Evolutionary conservation across 495 filamentous ascomycete genomes (phyloP), one percentile per base, ranked within the genome.

Genomic region (Penicillium antarcticum): DNA sequence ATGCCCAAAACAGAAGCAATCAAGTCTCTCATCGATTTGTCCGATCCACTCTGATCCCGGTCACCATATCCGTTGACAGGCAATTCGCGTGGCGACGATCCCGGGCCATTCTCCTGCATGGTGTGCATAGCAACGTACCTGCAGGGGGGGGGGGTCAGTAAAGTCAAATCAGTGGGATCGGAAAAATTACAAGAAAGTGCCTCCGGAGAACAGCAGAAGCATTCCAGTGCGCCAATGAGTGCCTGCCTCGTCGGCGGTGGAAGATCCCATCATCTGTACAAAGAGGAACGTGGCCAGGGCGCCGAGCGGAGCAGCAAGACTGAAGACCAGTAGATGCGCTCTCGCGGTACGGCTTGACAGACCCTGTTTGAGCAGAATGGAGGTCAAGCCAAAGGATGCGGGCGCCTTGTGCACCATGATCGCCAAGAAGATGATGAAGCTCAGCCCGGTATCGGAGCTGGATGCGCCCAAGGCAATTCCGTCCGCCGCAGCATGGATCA

Each of bases 41-140:
- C 69, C 12, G 67, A 65, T 52, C 68, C 73, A 34, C 56, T 34
- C 34, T 57, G 51, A 14, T 80, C 77, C 7, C 77, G 60, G 45
- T 91, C 87, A 11, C 78, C 64, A 60, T 87, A 91, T 19, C 88
- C 88, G 62, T 89, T 91, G 21, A 66, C 62, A 49, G 76, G 75
- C 7, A 64, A 35, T 39, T 82, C 79, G 11, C 84, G 80, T 48
- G 62, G 80, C 56, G 48, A 62, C 34, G 42, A 74, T 55, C 44
- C 71, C 49, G 55, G 69, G 50, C 82, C 81, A 38, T 86, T 84
- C 60, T 95, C 91, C 63, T 92, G 89, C 91, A 97, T 96, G 3
- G 91, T 90, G 63, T 98, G 94, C 92, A 97, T 95, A 2, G 94
- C 95, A 23, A 98, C 94, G 62, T 98, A 97, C 63, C 91, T 96